These are phyloP conservation scores for Heritiera fomes DNA, from an alignment of 345 rosid species.

Conservation along the genomic window DNA sequence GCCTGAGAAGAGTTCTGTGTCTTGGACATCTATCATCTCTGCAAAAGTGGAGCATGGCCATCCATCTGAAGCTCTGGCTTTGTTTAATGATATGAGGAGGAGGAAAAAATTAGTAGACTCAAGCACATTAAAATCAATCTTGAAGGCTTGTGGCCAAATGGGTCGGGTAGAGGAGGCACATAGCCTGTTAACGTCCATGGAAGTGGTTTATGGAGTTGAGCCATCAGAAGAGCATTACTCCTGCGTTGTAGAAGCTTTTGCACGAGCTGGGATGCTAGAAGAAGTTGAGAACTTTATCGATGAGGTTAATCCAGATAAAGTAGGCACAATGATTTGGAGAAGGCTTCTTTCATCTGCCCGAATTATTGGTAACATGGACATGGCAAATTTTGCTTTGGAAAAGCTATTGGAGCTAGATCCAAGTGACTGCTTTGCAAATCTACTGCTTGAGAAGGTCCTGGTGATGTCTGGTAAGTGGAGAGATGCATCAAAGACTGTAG, in stretches of 20 bases:
- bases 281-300: slow-evolving; percentile 25
- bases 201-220: slow-evolving; percentile 23
- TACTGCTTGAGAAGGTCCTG: slow-evolving; percentile 23
- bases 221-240: slow-evolving; percentile 33
- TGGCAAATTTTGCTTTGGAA: slow-evolving; percentile 28
- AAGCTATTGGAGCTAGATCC: slow-evolving; percentile 32
- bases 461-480: slow-evolving; percentile 26
- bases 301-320: slow-evolving; percentile 16
- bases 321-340: slow-evolving; percentile 26
- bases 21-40: slow-evolving; percentile 33
- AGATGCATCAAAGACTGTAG: slow-evolving; percentile 5
- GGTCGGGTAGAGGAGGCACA: slow-evolving; percentile 28
- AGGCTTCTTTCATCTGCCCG: slow-evolving; percentile 27
- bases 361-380: slow-evolving; percentile 20
- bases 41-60: slow-evolving; percentile 31
- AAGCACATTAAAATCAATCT: slow-evolving; percentile 24
- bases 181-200: slow-evolving; percentile 25
- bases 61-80: slow-evolving; percentile 28
- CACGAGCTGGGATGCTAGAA: slow-evolving; percentile 28
- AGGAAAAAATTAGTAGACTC: slow-evolving; percentile 20
- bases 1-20: slow-evolving; percentile 23
- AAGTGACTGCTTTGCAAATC: slow-evolving; percentile 19
- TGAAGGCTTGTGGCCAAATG: slow-evolving; percentile 28
- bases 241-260: slow-evolving; percentile 30
- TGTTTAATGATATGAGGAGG: slow-evolving; percentile 26